Evolutionary conservation across 108 stramenopile genomes (phyloP).

Genomic region (Skeletonema potamos): DNA sequence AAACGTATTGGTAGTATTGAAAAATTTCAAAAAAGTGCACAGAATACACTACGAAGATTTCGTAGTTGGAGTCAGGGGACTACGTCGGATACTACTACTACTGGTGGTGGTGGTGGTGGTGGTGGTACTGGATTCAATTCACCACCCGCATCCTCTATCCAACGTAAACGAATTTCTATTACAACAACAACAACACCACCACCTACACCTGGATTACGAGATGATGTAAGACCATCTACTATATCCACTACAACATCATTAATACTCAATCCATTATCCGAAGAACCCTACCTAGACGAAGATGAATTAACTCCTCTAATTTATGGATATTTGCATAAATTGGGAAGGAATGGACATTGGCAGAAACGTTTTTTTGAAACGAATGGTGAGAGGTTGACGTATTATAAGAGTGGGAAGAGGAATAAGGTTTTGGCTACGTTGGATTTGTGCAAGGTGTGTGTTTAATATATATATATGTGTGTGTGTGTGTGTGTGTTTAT

Average conservation of each 20-base stretch:
- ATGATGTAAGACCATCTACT: no score
- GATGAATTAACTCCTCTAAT: conserved; percentile 57
- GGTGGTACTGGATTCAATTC: not conserved
- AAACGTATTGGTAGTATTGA: not conserved
- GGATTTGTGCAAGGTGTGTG: conserved; percentile 76
- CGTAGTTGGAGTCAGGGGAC: conserved; percentile 34
- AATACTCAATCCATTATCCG: no score
- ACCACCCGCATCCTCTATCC: not conserved
- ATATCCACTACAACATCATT: no score
- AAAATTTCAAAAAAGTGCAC: not conserved
- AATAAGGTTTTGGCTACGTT: conserved; percentile 85
- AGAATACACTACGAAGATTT: conserved; percentile 16
- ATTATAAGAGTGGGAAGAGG: conserved; percentile 94
- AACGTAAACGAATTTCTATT: no score
- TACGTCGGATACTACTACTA: not conserved
- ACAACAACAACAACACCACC: no score
- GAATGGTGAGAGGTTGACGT: conserved; percentile 93
- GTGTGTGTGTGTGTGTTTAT: not conserved
- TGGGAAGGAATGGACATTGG: conserved; percentile 96
- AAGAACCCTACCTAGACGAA: conserved; percentile 31
- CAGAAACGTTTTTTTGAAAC: conserved; percentile 97
- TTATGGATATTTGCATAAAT: conserved; percentile 92
- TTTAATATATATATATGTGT: not conserved
- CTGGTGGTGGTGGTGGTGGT: not conserved
- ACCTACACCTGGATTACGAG: not conserved